Evolutionary conservation across 2,329 filamentous ascomycete genomes (phyloP), one percentile per base, ranked within the genome.

Genomic region (Epichloe uncinata): DNA sequence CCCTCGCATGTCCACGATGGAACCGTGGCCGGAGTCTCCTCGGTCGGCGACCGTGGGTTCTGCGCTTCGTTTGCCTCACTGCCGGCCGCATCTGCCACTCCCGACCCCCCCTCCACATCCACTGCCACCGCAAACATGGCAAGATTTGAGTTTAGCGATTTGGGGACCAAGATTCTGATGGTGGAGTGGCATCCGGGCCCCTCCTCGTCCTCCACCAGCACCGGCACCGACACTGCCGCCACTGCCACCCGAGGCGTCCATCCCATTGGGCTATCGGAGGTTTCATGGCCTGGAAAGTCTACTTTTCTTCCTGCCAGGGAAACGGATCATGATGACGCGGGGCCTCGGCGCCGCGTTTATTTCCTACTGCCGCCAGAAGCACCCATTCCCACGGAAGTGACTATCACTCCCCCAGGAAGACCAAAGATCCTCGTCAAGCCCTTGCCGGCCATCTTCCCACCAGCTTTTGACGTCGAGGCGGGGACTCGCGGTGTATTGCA

Each of bases 81-180:
- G 13, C n/a, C 50, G 11, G 40, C 33, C 26, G 38, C 45, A 15
- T 44, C 48, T 34, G 40, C 51, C 42, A 13, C 44, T 22, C 50
- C 42, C 18, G 50, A 41, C 45, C 33, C 51, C 44, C 40, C 50
- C 34, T 20, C 49, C 15, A 47, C 51, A 22, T 45, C 51, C 36
- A 56, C 57, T 35, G 49, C 54, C 26, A 61, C 60, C 30, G 56
- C 59, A 66, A 74, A 59, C 69, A 70, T 52, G 67, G 73, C 87
- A 43, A 82, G 89, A 52, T 95, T 94, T 67, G 89, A 95, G 64
- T 94, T 95, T 63, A 84, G 81, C 46, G 87, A 87, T 60, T 84
- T 90, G 56, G 88, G 88, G 40, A 94, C 87, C 54, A 95, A 95
- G 71, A 83, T 95, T 55, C 71, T 95, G 58, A 93, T 95, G 87